Conservation (phyloP, 2,329 filamentous ascomycete genomes). For the Colletotrichum limetticola region DNA sequence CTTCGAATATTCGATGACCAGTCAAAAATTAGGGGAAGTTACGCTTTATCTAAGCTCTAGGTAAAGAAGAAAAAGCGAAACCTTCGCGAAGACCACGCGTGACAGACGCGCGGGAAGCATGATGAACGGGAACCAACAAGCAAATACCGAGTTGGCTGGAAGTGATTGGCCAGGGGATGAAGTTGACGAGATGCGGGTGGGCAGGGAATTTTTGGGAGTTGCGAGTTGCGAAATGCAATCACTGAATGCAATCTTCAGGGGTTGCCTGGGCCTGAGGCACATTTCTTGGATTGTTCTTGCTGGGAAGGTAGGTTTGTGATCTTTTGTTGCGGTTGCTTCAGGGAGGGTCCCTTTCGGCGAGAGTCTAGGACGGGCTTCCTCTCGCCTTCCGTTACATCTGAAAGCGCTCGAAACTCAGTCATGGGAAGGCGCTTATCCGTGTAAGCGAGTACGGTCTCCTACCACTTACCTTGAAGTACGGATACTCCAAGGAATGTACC, state of each 20-base stretch:
- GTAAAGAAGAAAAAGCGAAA: background rate
- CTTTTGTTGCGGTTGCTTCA: conserved; percentile 16
- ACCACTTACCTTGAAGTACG: background rate
- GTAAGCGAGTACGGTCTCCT: background rate
- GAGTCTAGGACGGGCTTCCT: background rate
- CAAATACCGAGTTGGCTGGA: background rate
- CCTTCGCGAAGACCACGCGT: conserved; percentile 7
- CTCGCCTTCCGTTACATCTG: conserved; percentile 4
- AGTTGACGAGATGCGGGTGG: background rate
- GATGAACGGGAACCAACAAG: background rate
- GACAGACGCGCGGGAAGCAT: conserved; percentile 19
- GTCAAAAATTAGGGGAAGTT: background rate
- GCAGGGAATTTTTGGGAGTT: background rate
- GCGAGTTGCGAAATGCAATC: background rate
- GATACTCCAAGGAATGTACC: background rate
- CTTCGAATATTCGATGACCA: background rate
- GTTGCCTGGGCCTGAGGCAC: background rate
- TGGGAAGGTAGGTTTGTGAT: background rate
- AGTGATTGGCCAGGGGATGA: conserved; percentile 7
- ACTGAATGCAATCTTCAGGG: conserved; percentile 22
- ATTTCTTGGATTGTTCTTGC: background rate
- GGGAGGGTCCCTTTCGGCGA: background rate
- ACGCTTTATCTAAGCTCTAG: background rate
- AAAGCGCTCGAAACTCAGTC: background rate
- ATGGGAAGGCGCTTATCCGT: background rate